These are phyloP conservation scores for Herpotrichia juniperi DNA, from an alignment of 2,329 filamentous ascomycete species.

Conservation along the genomic window DNA sequence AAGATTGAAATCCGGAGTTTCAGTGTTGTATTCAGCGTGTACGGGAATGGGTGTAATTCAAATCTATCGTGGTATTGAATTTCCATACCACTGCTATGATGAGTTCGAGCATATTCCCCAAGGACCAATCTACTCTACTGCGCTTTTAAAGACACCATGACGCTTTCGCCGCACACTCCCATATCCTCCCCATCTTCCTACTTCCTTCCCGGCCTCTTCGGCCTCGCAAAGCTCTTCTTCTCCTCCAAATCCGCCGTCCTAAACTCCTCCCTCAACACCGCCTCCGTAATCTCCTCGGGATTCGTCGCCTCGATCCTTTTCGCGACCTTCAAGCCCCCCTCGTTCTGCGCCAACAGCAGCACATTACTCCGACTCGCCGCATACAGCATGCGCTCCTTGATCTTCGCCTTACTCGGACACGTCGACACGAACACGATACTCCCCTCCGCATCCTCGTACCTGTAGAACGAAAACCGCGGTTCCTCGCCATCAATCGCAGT, in stretches of 20 bases:
- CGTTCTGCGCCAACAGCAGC: constrained; percentile 67
- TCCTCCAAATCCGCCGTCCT: constrained; percentile 72
- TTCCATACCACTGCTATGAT: too few relatives aligned
- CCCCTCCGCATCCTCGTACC: constrained; percentile 64
- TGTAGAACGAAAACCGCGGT: constrained; percentile 80
- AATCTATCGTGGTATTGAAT: too few relatives aligned
- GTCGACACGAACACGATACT: constrained; percentile 82
- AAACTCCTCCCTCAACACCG: constrained; percentile 68
- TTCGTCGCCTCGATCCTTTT: constrained; percentile 72
- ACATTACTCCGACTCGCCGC: constrained; percentile 67
- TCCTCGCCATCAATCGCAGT: constrained; percentile 68
- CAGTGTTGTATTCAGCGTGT: too few relatives aligned
- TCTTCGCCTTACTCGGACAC: constrained; percentile 72
- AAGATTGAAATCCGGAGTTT: too few relatives aligned
- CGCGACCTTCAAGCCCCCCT: constrained; percentile 69
- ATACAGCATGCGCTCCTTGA: constrained; percentile 87
- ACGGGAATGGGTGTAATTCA: too few relatives aligned
- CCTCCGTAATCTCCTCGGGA: constrained; percentile 72
- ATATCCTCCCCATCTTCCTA: too few relatives aligned
- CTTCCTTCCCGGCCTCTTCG: constrained; percentile 76
- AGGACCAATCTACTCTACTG: too few relatives aligned
- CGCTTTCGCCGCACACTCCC: too few relatives aligned
- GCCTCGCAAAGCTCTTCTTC: constrained; percentile 75
- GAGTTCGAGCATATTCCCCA: too few relatives aligned
- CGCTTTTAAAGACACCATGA: too few relatives aligned